Conservation (phyloP, 768 basidiomycete species). For the Favolaschia claudopus region DNA sequence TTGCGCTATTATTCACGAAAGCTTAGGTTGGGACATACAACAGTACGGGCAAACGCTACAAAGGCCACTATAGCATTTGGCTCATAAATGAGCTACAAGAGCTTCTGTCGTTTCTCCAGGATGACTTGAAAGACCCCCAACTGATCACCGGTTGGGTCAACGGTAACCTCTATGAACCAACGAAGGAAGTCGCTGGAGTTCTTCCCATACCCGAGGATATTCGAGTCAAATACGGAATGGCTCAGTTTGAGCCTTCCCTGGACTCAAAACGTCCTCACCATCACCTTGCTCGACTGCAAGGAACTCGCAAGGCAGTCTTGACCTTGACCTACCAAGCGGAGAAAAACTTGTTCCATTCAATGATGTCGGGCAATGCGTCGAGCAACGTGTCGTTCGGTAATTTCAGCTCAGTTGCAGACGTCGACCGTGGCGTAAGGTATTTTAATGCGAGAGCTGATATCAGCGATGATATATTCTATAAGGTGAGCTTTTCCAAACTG, state of each 20-base stretch:
- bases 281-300: slow-evolving; percentile 8
- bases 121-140: not conserved
- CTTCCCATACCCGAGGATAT: slow-evolving; percentile 11
- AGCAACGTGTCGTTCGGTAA: not conserved
- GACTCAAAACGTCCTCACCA: slow-evolving; percentile 1
- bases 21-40: no score
- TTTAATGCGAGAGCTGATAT: no score
- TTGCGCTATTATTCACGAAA: no score
- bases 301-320: slow-evolving; percentile 4
- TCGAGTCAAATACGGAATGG: slow-evolving; percentile 5
- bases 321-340: not conserved
- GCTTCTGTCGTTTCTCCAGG: not conserved
- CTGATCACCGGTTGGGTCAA: slow-evolving; percentile 13
- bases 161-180: slow-evolving; percentile 18
- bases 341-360: not conserved
- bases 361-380: not conserved
- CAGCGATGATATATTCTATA: no score
- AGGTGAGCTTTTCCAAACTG: no score
- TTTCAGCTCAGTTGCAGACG: not conserved
- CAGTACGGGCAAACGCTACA: no score
- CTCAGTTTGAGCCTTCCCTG: not conserved
- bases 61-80: not conserved
- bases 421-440: no score
- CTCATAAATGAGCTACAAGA: not conserved
- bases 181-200: slow-evolving; percentile 12